Evolutionary conservation across 2,329 filamentous ascomycete species (phyloP), one percentile per base, ranked within the genome.

Genomic region (Talaromyces sp.): DNA sequence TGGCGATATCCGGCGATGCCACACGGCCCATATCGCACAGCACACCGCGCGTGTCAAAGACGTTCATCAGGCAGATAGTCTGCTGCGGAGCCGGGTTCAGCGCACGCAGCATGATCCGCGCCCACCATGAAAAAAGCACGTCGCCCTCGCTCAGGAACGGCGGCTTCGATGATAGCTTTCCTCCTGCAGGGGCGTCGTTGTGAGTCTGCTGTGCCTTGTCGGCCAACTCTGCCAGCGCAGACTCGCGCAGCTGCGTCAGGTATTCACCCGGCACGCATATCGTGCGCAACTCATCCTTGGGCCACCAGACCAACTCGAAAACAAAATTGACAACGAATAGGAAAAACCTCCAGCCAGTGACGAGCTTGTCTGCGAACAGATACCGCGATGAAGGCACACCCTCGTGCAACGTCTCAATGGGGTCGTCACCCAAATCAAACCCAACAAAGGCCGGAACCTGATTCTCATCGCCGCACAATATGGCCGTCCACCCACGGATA

Each of bases 141-240:
- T 83, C 80, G 23, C 76, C 75, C n/a, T 82, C 79, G 63, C 77
- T 82, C 33, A 83, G 50, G 59, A 80, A 82, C 1, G 76, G 69
- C 10, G n/a, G 44, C 18, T n/a, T 12, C 10, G 44, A 44, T 44
- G 40, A 47, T 23, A n/a, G n/a, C 4, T 18, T 18, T 18, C n/a
- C 42, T 23, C 3, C n/a, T 7, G 18, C 42, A 23, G 23, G 23
- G 23, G 1, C 23, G 7, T n/a, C 56, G 27, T 60, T 40, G 14
- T 57, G n/a, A 23, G 28, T 54, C 9, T 61, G 61, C 56, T 56
- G 63, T 5, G 65, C 50, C 18, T 18, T 10, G 18, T 47, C 47
- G 7, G 36, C 51, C 12, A 65, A n/a, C 36, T 63, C 58, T 10
- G 14, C 47, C 6, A 65, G n/a, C 2, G 65, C 65, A 4, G 53